These are phyloP conservation scores for Candida orba DNA, from an alignment of 805 yeast genomes.

Conservation along the genomic window DNA sequence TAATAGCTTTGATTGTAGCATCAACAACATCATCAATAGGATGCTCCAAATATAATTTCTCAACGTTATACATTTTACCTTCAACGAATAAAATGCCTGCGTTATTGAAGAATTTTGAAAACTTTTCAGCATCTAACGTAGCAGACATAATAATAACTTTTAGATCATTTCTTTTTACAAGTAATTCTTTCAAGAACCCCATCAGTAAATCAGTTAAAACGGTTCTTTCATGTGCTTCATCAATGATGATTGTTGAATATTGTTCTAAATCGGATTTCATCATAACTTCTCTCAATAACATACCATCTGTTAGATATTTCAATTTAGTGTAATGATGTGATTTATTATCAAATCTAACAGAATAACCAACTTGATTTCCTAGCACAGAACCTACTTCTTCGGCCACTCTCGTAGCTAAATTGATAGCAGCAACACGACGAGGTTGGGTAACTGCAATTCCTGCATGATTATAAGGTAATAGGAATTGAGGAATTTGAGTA, in stretches of 20 bases:
- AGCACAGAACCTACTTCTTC: slow-evolving; percentile 73
- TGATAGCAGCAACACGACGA: slow-evolving; percentile 94
- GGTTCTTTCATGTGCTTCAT: slow-evolving; percentile 97
- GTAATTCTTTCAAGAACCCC: slow-evolving; percentile 75
- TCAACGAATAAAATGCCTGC: slow-evolving; percentile 85
- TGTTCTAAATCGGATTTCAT: slow-evolving; percentile 53
- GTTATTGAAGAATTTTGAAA: slow-evolving; percentile 65
- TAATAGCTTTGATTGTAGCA: slow-evolving; percentile 60
- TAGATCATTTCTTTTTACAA: slow-evolving; percentile 46
- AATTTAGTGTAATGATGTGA: slow-evolving; percentile 55
- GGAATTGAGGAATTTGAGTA: slow-evolving; percentile 90
- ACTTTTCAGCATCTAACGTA: slow-evolving; percentile 85
- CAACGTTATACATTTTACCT: slow-evolving; percentile 85
- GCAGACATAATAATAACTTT: slow-evolving; percentile 91
- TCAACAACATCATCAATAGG: slow-evolving; percentile 82
- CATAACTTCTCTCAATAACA: slow-evolving; percentile 89
- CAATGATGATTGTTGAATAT: slow-evolving; percentile 75
- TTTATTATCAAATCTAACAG: slow-evolving; percentile 82
- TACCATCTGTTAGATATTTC: slow-evolving; percentile 93
- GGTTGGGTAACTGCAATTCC: slow-evolving; percentile 93
- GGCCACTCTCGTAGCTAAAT: slow-evolving; percentile 86
- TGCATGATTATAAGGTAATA: slow-evolving; percentile 46
- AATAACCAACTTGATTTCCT: slow-evolving; percentile 84
- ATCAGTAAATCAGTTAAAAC: slow-evolving; percentile 82
- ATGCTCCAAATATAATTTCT: slow-evolving; percentile 54